A percentile compares a stretch with the other conserved stretches of the same genome.
phyloP scores from a whole-genome alignment of 1,284 basidiomycete species.

The Sphagnurus paluster region DNA sequence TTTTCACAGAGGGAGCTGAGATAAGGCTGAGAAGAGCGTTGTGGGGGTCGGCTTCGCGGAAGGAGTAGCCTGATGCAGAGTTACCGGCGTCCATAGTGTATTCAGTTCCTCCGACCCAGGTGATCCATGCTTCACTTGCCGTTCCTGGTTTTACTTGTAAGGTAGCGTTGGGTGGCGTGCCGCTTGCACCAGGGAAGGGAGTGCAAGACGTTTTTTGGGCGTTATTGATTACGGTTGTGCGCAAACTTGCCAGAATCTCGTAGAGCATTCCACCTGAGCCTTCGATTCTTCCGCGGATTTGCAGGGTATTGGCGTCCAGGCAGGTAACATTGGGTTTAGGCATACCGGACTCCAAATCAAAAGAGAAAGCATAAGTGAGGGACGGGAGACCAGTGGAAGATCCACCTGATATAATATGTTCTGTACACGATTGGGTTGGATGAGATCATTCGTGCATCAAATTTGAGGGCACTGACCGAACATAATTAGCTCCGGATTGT shows the following conservation, averaged over 20 bases:
- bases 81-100: conserved; percentile 64
- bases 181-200: conserved; percentile 27
- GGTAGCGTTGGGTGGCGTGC: conserved; percentile 51
- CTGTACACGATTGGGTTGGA: conserved; percentile 57
- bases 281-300: conserved; percentile 50
- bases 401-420: conserved; percentile 50
- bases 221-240: conserved; percentile 23
- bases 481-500: conserved; percentile 43
- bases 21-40: conserved; percentile 43
- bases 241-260: conserved; percentile 59
- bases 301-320: conserved; percentile 53
- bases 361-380: conserved; percentile 55
- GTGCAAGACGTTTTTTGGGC: conserved; percentile 23
- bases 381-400: conserved; percentile 28
- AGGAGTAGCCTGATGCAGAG: conserved; percentile 54
- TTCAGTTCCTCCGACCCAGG: conserved; percentile 72
- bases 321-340: conserved; percentile 63
- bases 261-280: conserved; percentile 62
- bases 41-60: conserved; percentile 64
- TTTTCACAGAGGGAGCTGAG: conserved; percentile 24
- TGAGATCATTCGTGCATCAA: no score
- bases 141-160: conserved; percentile 40
- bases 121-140: conserved; percentile 54
- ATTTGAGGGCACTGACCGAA: no score
- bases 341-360: conserved; percentile 45